Conservation (phyloP, 371 early-diverging fungal species). For the Zopfochytrium polystomum region DNA sequence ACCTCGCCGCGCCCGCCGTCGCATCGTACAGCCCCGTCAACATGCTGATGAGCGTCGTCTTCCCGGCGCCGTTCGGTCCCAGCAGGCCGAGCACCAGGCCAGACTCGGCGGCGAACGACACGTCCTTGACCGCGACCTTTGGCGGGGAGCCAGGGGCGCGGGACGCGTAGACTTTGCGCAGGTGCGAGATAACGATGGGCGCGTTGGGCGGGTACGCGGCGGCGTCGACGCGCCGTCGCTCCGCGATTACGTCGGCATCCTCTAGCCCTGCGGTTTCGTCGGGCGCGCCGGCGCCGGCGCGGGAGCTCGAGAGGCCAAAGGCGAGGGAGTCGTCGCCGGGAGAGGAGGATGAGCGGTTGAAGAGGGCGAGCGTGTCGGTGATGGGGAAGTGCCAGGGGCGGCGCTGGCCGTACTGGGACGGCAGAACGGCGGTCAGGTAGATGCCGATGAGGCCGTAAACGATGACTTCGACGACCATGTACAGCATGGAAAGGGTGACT, state of each 20-base stretch:
- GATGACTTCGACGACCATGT: slow-evolving; percentile 50
- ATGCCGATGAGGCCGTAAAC: slow-evolving; percentile 50
- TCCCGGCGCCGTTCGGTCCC: slow-evolving; percentile 53
- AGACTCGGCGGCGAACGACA: slow-evolving; percentile 57
- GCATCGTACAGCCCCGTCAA: slow-evolving; percentile 63
- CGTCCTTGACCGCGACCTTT: slow-evolving; percentile 62
- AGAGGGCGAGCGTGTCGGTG: too few species aligned
- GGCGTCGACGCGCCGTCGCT: too few species aligned
- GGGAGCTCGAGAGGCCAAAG: too few species aligned
- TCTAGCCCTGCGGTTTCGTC: too few species aligned
- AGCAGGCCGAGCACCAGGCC: slow-evolving; percentile 33
- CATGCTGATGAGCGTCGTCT: slow-evolving; percentile 65
- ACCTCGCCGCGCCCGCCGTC: slow-evolving; percentile 53
- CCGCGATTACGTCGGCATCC: too few species aligned
- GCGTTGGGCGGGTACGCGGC: too few species aligned
- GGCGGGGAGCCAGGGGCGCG: too few species aligned
- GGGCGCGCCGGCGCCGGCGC: too few species aligned
- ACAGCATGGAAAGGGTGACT: slow-evolving; percentile 51
- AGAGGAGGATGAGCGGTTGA: too few species aligned
- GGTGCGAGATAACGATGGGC: too few species aligned
- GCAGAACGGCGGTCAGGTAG: slow-evolving; percentile 57
- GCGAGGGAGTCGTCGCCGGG: too few species aligned
- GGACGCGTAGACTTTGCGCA: too few species aligned
- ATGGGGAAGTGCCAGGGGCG: slow-evolving; percentile 66
- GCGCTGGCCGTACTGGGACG: slow-evolving; percentile 62